Conservation (phyloP, 1,284 basidiomycete species). For the Pseudozyma tsukubaensis region DNA sequence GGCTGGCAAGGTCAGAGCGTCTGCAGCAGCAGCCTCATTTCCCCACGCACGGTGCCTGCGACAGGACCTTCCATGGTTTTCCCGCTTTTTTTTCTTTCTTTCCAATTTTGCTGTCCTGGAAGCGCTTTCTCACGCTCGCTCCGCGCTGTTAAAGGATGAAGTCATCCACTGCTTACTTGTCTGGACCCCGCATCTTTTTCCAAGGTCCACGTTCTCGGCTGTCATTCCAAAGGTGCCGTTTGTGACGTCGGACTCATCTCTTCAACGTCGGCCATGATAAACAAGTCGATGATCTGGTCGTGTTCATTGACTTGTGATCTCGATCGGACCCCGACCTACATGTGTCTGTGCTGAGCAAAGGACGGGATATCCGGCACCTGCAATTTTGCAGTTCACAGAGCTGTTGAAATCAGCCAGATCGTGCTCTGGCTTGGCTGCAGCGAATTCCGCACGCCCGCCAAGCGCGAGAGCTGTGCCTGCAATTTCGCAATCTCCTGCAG, state of each 20-base stretch:
- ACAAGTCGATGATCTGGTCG: not conserved
- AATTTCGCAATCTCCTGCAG: not conserved
- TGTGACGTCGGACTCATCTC: not conserved
- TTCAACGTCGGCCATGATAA: not conserved
- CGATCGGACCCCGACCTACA: not conserved
- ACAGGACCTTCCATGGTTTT: too few relatives aligned
- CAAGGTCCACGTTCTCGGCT: not conserved
- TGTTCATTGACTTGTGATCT: not conserved
- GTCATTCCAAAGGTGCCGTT: constrained; percentile 5
- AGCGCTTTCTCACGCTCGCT: too few relatives aligned
- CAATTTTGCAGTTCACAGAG: not conserved
- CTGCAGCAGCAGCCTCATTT: too few relatives aligned
- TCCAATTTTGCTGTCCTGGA: too few relatives aligned
- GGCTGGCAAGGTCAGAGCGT: too few relatives aligned
- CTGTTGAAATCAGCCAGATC: not conserved
- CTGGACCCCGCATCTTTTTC: not conserved
- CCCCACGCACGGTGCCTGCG: too few relatives aligned
- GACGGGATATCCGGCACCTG: not conserved
- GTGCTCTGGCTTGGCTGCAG: constrained; percentile 7
- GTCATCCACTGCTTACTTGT: not conserved
- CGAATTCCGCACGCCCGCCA: constrained; percentile 1
- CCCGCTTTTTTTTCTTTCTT: too few relatives aligned
- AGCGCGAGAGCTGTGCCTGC: not conserved
- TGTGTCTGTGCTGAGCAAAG: not conserved
- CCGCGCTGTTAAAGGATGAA: not conserved